These are phyloP conservation scores for Boletus edulis DNA, from an alignment of 768 basidiomycete genomes.

Conservation along the genomic window DNA sequence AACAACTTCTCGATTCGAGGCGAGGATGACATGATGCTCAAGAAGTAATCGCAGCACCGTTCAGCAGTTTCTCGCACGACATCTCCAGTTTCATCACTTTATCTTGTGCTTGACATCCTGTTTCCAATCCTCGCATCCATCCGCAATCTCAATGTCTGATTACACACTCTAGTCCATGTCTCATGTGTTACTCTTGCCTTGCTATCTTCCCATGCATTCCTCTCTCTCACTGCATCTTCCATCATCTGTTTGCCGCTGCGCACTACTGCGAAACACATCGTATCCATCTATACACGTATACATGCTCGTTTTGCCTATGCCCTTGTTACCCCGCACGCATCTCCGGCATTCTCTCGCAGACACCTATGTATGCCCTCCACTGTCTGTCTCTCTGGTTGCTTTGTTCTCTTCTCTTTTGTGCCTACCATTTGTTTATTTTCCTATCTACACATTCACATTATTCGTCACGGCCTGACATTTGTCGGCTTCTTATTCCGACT, in stretches of 20 bases:
- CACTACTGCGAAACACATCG: slow-evolving; percentile 36
- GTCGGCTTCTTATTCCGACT: slow-evolving; percentile 28
- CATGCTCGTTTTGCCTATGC: slow-evolving; percentile 35
- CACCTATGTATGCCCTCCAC: slow-evolving; percentile 28
- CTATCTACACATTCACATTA: slow-evolving; percentile 32
- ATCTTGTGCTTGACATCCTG: slow-evolving; percentile 36
- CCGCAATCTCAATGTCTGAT: slow-evolving; percentile 39
- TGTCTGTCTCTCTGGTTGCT: slow-evolving; percentile 14
- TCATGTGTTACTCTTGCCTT: slow-evolving; percentile 35
- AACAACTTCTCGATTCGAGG: slow-evolving; percentile 39
- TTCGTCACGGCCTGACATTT: slow-evolving; percentile 22
- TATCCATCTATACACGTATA: slow-evolving; percentile 33
- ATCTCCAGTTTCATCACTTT: slow-evolving; percentile 21
- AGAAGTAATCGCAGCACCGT: slow-evolving; percentile 24
- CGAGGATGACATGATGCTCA: slow-evolving; percentile 29
- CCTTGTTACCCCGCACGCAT: slow-evolving; percentile 16
- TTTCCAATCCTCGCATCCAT: slow-evolving; percentile 34
- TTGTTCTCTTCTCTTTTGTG: slow-evolving; percentile 22
- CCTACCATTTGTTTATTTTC: slow-evolving; percentile 26
- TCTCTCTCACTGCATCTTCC: slow-evolving; percentile 18
- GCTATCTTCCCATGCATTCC: slow-evolving; percentile 38
- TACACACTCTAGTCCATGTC: slow-evolving; percentile 38
- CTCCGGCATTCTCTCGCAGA: slow-evolving; percentile 20
- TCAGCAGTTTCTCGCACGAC: slow-evolving; percentile 21
- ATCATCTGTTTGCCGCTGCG: slow-evolving; percentile 28